phyloP scores from a whole-genome alignment of 257 asterid species.

The Capsicum rhomboideum region DNA sequence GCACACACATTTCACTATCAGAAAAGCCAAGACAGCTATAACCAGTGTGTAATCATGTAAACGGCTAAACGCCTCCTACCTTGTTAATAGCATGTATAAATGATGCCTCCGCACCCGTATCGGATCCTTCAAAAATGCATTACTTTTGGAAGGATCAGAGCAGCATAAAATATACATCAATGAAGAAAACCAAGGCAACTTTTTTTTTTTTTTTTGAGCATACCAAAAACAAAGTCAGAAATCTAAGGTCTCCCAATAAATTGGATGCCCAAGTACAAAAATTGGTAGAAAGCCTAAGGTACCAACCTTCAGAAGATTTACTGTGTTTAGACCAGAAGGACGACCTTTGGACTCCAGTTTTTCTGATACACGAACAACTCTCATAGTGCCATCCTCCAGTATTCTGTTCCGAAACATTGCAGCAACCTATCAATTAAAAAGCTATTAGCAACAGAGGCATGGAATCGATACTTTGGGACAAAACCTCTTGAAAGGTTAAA shows the following conservation, averaged over 20 bases:
- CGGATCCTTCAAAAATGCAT: background rate
- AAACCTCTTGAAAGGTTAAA: background rate
- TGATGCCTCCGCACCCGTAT: background rate
- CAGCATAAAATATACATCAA: background rate
- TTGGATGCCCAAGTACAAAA: constrained; percentile 3
- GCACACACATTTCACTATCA: background rate
- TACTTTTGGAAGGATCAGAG: background rate
- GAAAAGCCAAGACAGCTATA: background rate
- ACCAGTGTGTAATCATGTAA: background rate
- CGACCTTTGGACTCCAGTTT: constrained; percentile 69
- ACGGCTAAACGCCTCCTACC: background rate
- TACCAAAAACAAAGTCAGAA: background rate
- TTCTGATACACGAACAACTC: constrained; percentile 56
- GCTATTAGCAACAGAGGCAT: constrained; percentile 13
- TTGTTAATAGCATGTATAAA: background rate
- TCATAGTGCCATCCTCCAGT: constrained; percentile 47
- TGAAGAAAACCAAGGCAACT: background rate
- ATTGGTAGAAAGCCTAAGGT: background rate
- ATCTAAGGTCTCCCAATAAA: background rate
- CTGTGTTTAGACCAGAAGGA: constrained; percentile 87
- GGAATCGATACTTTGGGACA: background rate
- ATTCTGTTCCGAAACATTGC: constrained; percentile 58
- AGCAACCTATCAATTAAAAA: constrained; percentile 41
- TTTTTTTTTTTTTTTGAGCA: background rate
- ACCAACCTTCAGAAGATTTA: constrained; percentile 86